Evolutionary conservation across 2,329 filamentous ascomycete species (phyloP).

Genomic region (Penicillium sp.): DNA sequence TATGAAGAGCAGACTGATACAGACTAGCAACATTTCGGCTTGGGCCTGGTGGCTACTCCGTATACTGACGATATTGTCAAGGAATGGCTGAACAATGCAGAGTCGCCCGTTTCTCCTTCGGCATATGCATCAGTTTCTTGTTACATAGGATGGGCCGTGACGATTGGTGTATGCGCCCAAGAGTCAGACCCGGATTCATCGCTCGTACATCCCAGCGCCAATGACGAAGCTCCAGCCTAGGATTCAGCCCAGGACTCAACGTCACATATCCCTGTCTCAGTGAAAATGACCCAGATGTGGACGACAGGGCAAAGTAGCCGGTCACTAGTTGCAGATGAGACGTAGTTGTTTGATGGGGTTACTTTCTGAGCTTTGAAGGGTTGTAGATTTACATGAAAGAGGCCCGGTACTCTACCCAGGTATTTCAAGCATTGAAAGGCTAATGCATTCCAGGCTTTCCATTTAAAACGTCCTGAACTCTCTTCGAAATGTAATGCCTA

Average conservation of each 20-base stretch:
- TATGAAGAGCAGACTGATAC: background rate
- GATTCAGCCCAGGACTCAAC: background rate
- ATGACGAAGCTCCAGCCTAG: background rate
- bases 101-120: background rate
- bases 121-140: background rate
- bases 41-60: background rate
- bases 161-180: too few relatives aligned
- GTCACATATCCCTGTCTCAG: constrained; percentile 4
- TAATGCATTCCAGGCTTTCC: background rate
- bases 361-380: constrained; percentile 8
- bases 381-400: background rate
- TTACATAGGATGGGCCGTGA: background rate
- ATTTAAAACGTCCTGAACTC: background rate
- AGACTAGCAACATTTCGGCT: background rate
- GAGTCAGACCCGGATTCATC: background rate
- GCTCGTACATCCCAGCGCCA: constrained; percentile 5
- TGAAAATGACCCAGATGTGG: background rate
- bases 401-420: background rate
- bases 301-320: background rate
- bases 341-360: constrained; percentile 15
- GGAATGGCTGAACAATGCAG: background rate
- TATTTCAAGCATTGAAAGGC: background rate
- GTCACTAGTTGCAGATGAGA: background rate
- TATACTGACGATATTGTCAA: background rate
- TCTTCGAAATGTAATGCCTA: too few relatives aligned